Evolutionary conservation across 257 asterid genomes (phyloP).

Genomic region (Hygrophila difformis): DNA sequence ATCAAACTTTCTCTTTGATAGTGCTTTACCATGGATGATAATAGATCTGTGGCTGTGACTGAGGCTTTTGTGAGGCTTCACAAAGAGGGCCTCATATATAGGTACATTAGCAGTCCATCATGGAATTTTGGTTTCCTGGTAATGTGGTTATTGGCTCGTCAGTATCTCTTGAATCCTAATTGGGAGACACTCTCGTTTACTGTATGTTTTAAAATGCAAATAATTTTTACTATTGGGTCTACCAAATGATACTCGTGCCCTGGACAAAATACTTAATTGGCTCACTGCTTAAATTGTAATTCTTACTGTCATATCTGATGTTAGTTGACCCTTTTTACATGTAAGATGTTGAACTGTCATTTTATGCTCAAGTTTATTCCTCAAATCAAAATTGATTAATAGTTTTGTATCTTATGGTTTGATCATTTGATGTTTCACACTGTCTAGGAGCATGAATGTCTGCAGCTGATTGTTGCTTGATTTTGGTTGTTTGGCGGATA

Average conservation of each 20-base stretch:
- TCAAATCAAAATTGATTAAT: too few relatives aligned
- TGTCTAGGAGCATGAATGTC: not conserved
- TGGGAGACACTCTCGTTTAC: too few relatives aligned
- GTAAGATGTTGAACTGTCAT: too few relatives aligned
- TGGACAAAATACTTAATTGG: too few relatives aligned
- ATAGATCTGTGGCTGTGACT: conserved; percentile 78
- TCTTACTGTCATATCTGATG: too few relatives aligned
- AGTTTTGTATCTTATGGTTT: not conserved
- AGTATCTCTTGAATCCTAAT: not conserved
- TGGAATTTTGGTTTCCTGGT: not conserved
- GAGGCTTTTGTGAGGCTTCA: conserved; percentile 92
- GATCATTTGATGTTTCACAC: conserved; percentile 11
- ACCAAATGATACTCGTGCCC: too few relatives aligned
- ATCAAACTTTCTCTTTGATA: conserved; percentile 14
- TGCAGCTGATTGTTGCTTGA: conserved; percentile 5
- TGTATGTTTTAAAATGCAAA: too few relatives aligned
- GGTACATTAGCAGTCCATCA: conserved; percentile 27
- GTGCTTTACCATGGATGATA: conserved; percentile 96
- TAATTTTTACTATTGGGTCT: too few relatives aligned
- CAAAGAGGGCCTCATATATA: conserved; percentile 75
- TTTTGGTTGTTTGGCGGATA: not conserved
- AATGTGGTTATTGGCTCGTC: conserved; percentile 6
- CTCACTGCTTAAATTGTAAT: too few relatives aligned
- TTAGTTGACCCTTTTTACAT: too few relatives aligned
- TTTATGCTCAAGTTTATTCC: too few relatives aligned